Base-by-base conservation (phyloP, 345 rosid genomes). In the Boechera divaricarpa region DNA sequence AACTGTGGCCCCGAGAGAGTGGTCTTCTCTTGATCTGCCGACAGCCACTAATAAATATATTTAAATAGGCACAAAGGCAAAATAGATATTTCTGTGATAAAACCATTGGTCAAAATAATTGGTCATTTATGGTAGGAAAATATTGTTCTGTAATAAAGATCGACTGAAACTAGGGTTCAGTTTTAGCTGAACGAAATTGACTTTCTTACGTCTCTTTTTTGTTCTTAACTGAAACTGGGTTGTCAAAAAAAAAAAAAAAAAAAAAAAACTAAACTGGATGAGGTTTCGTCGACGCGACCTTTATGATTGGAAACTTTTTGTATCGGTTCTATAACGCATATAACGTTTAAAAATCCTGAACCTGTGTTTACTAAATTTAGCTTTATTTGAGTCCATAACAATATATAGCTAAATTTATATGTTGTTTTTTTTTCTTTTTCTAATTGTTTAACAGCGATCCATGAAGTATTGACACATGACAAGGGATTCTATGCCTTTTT, bases 51-150 rank as follows among this genome's bases (percentile, higher is more conserved):
- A 38, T 26, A 13, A 69, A 11, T 33, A 41, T 18, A 39, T 18
- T n/a, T 42, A 21, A 21, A 21, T 21, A 31, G 28, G 45, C 21
- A 64, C 38, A 36, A 55, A 4, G 44, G 56, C 61, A 66, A 71
- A 70, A 62, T 16, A 61, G 70, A 76, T 69, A 62, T 76, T 69
- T 60, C n/a, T 42, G 15, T 42, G 2, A 42, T 1, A 42, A 42
- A 42, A 42, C 13, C 15, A 12, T 42, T 10, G 13, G 15, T 42
- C 15, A 10, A 75, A 51, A 51, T 7, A 15, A 76, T 62, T 76
- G 64, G 80, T 53, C 62, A 38, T 28, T 44, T 54, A n/a, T 77
- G 44, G 72, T 77, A 57, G 76, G 72, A 76, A 28, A 63, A 77
- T 64, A 55, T 61, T 45, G 57, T 63, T 63, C 16, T 64, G 67